A percentile compares a stretch with the other conserved stretches of the same genome.
Conservation (phyloP, 2,329 filamentous ascomycete species). For the Emergomyces africanus region DNA sequence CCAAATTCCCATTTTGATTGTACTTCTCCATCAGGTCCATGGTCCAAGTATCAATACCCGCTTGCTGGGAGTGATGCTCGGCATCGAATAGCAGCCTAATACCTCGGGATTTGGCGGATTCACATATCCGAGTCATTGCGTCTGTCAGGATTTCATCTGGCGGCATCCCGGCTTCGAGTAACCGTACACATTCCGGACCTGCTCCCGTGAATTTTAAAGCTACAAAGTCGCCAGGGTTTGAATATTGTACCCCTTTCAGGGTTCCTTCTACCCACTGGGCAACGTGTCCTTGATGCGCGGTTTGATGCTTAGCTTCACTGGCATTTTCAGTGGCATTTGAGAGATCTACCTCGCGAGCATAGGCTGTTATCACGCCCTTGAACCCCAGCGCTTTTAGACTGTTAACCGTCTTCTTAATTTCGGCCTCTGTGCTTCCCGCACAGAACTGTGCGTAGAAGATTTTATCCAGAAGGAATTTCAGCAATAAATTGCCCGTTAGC, state of each 20-base stretch:
- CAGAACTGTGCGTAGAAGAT: conserved; percentile 46
- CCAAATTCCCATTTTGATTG: conserved; percentile 34
- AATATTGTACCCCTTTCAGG: conserved; percentile 40
- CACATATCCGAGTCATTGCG: conserved; percentile 14
- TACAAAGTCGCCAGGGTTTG: conserved; percentile 39
- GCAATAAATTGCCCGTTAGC: conserved; percentile 8
- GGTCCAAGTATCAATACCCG: conserved; percentile 40
- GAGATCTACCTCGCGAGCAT: conserved; percentile 45
- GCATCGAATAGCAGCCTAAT: conserved; percentile 41
- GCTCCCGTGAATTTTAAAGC: conserved; percentile 61
- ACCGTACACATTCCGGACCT: conserved; percentile 23
- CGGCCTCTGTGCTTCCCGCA: conserved; percentile 37
- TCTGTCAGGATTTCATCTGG: conserved; percentile 9
- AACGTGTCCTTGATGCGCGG: conserved; percentile 18
- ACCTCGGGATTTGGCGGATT: conserved; percentile 3
- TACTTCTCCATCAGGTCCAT: conserved; percentile 41
- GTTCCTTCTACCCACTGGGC: conserved; percentile 41
- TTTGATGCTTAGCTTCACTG: conserved; percentile 23
- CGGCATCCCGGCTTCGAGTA: conserved; percentile 8
- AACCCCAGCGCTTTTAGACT: conserved; percentile 39
- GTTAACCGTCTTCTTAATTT: conserved; percentile 35
- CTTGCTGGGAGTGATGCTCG: conserved; percentile 41
- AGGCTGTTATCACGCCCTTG: conserved; percentile 41
- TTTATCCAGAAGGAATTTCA: conserved; percentile 15
- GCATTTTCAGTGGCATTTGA: conserved; percentile 20